phyloP scores from a whole-genome alignment of 2,329 filamentous ascomycete genomes.

The Mycocentrospora acerina region DNA sequence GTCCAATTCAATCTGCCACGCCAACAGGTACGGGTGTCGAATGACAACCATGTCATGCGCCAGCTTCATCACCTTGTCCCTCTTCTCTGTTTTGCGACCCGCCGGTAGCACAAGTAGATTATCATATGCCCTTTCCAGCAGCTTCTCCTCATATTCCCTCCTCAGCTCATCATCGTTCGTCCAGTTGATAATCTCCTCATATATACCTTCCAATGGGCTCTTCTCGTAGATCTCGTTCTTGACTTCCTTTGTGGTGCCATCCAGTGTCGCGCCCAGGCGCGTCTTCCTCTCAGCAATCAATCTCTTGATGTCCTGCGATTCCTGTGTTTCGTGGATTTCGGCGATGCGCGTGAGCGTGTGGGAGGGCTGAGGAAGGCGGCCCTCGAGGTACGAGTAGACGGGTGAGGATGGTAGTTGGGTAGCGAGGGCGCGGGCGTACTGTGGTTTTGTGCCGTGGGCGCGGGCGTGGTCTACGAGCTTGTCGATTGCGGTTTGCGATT shows the following conservation, averaged over 20 bases:
- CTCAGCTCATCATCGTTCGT: conserved; percentile 80
- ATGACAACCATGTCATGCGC: conserved; percentile 95
- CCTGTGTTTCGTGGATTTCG: conserved; percentile 79
- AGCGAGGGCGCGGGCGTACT: conserved; percentile 75
- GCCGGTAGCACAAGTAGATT: conserved; percentile 67
- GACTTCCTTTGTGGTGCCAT: conserved; percentile 81
- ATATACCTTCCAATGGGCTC: conserved; percentile 78
- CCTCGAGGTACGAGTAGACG: conserved; percentile 80
- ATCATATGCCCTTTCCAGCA: conserved; percentile 79
- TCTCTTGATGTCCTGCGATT: conserved; percentile 85
- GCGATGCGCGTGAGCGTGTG: conserved; percentile 81
- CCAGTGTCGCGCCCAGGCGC: conserved; percentile 78
- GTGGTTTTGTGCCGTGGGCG: conserved; percentile 67
- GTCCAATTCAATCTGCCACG: conserved; percentile 88
- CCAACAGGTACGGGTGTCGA: conserved; percentile 83
- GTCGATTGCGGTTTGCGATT: conserved; percentile 67
- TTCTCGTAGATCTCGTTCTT: conserved; percentile 78
- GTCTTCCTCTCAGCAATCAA: conserved; percentile 88
- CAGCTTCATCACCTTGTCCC: conserved; percentile 70
- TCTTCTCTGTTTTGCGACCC: conserved; percentile 69
- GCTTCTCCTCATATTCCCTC: conserved; percentile 85
- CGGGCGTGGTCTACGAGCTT: conserved; percentile 77
- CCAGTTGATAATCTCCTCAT: conserved; percentile 87
- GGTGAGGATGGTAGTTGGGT: conserved; percentile 78
- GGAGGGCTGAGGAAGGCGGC: conserved; percentile 75